Base-by-base conservation (phyloP, 2,329 filamentous ascomycete genomes). In the Diaporthe ampelina region DNA sequence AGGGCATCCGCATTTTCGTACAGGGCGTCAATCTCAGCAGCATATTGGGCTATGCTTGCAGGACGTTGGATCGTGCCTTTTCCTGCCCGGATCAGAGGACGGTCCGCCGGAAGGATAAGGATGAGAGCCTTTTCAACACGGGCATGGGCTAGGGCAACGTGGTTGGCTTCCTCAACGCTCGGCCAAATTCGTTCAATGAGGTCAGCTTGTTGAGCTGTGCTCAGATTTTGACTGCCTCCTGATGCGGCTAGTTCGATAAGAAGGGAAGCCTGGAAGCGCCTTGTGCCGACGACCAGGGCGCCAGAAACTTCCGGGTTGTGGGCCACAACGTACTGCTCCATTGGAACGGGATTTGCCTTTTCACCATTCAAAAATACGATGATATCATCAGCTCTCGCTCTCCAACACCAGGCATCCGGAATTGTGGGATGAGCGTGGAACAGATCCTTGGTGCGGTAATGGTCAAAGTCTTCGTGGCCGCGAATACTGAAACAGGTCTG, bases 171-270 rank as follows among this genome's bases (percentile, higher is more conserved):
- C 45, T 73, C 48, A 4, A 73, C 72, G 15, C n/a, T 32, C 17
- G 72, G 65, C 72, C 63, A 73, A 17, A 70, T 69, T 9, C 50
- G 15, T 37, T 70, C 63, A 19, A 70, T 69, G 21, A 63, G 15
- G 15, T 48, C 43, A 37, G 35, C 54, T 11, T 73, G 17, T 19
- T 45, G 43, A 19, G 21, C 40, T 17, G 69, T 61, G 17, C 9
- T 37, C 57, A 59, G 10, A 13, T 17, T 11, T 15, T 19, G 32
- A 4, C 1, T 26, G 9, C 50, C 50, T 9, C 50, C 56, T 21
- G 61, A 52, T 29, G 43, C 29, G 43, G 73, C 40, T 0, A 86
- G 86, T 74, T 90, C 88, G 45, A 90, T 74, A 10, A 73, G 52
- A 19, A 73, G 35, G 9, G 50, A 29, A 13, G 72, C 52, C 32